Conservation (phyloP, 495 filamentous ascomycete genomes). For the Penicillium robsamsonii region DNA sequence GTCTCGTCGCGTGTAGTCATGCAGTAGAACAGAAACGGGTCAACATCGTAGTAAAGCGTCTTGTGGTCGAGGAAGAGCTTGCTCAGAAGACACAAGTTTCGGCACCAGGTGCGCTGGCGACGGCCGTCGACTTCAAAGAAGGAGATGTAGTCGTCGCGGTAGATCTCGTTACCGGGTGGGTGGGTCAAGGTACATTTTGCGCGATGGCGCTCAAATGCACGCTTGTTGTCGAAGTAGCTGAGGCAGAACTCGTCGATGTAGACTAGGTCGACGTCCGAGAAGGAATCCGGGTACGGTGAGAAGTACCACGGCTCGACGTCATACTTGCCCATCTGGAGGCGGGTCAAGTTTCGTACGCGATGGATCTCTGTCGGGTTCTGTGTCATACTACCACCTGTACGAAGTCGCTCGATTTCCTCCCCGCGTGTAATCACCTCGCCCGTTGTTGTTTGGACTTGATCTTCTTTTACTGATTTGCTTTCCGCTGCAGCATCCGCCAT, state of each 20-base stretch:
- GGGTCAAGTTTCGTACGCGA: conserved; percentile 88
- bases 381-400: conserved; percentile 94
- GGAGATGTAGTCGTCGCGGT: conserved; percentile 88
- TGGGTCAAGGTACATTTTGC: conserved; percentile 88
- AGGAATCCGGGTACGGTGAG: conserved; percentile 88
- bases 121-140: conserved; percentile 98
- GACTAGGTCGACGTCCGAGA: conserved; percentile 79
- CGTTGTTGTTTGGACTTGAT: conserved; percentile 38
- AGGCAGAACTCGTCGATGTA: conserved; percentile 99
- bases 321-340: conserved; percentile 87
- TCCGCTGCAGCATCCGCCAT: conserved; percentile 57
- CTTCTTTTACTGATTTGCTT: conserved; percentile 37
- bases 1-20: conserved; percentile 85
- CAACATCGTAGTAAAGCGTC: conserved; percentile 99
- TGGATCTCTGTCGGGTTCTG: conserved; percentile 97
- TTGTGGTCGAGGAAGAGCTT: conserved; percentile 99
- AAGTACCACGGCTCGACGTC: conserved; percentile 99
- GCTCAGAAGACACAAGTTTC: conserved; percentile 87
- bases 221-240: conserved; percentile 76
- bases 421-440: conserved; percentile 67
- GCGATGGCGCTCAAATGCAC: conserved; percentile 80
- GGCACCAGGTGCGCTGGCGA: conserved; percentile 94
- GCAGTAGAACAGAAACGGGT: conserved; percentile 98
- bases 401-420: conserved; percentile 93
- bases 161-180: conserved; percentile 96